Evolutionary conservation across 192 early-diverging fungal genomes (phyloP).

Genomic region (Martensiomyces pterosporus): DNA sequence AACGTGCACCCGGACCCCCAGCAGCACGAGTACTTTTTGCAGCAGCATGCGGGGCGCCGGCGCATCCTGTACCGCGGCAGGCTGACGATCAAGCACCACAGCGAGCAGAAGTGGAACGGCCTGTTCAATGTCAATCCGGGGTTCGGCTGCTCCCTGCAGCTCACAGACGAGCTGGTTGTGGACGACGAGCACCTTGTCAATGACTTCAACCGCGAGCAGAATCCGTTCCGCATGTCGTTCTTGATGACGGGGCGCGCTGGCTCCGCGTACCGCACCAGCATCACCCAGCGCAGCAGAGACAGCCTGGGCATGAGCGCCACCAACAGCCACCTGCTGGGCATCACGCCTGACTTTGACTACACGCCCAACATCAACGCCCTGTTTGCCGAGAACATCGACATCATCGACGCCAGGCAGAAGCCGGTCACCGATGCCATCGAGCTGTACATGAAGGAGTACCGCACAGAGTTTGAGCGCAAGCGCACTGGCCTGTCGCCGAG

Average conservation of each 20-base stretch:
- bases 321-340: constrained; percentile 49
- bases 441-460: constrained; percentile 47
- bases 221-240: constrained; percentile 40
- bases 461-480: constrained; percentile 51
- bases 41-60: constrained; percentile 37
- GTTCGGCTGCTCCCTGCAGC: constrained; percentile 51
- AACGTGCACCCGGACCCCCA: constrained; percentile 28
- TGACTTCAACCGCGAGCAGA: constrained; percentile 23
- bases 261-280: constrained; percentile 9
- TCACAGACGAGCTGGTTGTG: constrained; percentile 48
- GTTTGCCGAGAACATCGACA: constrained; percentile 54
- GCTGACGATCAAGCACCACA: constrained; percentile 50
- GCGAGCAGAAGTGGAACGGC: constrained; percentile 34
- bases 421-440: constrained; percentile 35
- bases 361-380: constrained; percentile 52
- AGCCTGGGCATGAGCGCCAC: constrained; percentile 15
- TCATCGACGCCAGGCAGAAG: constrained; percentile 44
- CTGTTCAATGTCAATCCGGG: constrained; percentile 57
- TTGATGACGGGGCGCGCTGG: constrained; percentile 24
- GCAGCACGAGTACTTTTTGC: constrained; percentile 41
- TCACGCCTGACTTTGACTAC: constrained; percentile 49
- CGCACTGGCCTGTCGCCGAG: constrained; percentile 44
- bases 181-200: constrained; percentile 42
- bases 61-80: constrained; percentile 39
- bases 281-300: constrained; percentile 16